A percentile compares a stretch with the other conserved stretches of the same genome.
Evolutionary conservation across 352 stramenopile genomes (phyloP).

Genomic region (Plasmopara viticola): DNA sequence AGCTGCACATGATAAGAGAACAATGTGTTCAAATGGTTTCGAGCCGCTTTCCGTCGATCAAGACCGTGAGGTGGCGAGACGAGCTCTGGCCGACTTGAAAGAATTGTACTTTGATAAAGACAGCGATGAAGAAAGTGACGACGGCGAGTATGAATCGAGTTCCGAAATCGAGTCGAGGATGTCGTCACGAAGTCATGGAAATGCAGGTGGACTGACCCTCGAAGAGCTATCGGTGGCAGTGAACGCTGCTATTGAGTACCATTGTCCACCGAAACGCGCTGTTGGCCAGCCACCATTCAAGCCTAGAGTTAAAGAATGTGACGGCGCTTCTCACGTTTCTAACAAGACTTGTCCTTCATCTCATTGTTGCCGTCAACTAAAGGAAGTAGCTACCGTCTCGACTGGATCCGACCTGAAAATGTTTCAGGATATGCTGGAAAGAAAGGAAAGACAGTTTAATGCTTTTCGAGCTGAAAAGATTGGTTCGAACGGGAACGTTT

Average conservation of each 20-base stretch:
- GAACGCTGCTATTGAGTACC: constrained; percentile 50
- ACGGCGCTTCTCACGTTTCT: not conserved
- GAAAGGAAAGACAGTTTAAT: constrained; percentile 23
- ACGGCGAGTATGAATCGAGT: constrained; percentile 3
- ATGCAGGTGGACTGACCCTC: constrained; percentile 25
- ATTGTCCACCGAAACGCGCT: constrained; percentile 12
- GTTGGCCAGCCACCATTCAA: not conserved
- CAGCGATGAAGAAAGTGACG: constrained; percentile 6
- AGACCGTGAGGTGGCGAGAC: constrained; percentile 24
- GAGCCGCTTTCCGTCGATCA: constrained; percentile 8
- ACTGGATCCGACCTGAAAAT: constrained; percentile 8
- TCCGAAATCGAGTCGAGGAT: constrained; percentile 10
- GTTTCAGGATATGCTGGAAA: constrained; percentile 25
- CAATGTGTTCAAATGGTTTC: not conserved
- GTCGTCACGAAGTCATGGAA: constrained; percentile 3
- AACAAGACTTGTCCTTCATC: not conserved
- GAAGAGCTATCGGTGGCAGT: constrained; percentile 50
- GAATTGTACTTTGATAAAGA: constrained; percentile 32
- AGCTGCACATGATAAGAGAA: not conserved
- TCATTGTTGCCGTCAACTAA: not conserved
- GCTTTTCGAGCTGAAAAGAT: not conserved
- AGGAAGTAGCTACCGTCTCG: not conserved
- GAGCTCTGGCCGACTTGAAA: constrained; percentile 48
- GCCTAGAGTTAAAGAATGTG: not conserved
- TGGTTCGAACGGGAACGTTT: not conserved